phyloP scores from a whole-genome alignment of 106 monocot genomes.

The Ottelia alismoides region DNA sequence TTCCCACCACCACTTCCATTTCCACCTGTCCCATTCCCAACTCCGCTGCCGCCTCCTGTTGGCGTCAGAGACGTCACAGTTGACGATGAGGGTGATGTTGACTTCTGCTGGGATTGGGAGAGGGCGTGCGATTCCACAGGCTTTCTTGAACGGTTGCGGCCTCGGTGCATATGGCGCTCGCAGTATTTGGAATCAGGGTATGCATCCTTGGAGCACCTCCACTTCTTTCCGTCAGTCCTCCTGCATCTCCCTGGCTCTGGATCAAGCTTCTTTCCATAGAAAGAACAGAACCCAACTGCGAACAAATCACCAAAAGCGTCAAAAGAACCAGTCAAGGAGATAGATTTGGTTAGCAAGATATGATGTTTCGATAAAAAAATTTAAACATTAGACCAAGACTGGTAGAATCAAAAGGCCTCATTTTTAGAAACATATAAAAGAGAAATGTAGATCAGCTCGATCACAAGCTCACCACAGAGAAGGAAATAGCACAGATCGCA shows the following conservation, averaged over 20 bases:
- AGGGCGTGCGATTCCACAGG: constrained; percentile 46
- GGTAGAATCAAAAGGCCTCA: too few species aligned
- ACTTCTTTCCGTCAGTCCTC: constrained; percentile 79
- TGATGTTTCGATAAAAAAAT: too few species aligned
- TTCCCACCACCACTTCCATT: background rate
- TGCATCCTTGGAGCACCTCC: constrained; percentile 78
- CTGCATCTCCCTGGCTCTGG: constrained; percentile 73
- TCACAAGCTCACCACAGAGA: too few species aligned
- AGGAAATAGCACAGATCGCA: too few species aligned
- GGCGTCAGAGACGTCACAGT: constrained; percentile 27
- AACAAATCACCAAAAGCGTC: too few species aligned
- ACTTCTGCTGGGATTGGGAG: constrained; percentile 23
- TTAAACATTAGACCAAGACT: too few species aligned
- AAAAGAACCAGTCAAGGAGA: too few species aligned
- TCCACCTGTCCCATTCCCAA: background rate
- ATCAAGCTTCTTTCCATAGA: constrained; percentile 76
- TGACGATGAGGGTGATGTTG: constrained; percentile 25
- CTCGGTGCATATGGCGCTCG: constrained; percentile 37
- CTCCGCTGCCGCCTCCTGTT: background rate
- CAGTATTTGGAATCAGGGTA: constrained; percentile 58
- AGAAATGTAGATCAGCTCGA: too few species aligned
- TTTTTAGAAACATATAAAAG: too few species aligned
- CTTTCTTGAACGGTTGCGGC: constrained; percentile 40
- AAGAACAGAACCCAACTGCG: too few species aligned
- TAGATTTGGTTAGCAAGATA: too few species aligned